Conservation (phyloP, 2,329 filamentous ascomycete species). For the Xylaria sp. region DNA sequence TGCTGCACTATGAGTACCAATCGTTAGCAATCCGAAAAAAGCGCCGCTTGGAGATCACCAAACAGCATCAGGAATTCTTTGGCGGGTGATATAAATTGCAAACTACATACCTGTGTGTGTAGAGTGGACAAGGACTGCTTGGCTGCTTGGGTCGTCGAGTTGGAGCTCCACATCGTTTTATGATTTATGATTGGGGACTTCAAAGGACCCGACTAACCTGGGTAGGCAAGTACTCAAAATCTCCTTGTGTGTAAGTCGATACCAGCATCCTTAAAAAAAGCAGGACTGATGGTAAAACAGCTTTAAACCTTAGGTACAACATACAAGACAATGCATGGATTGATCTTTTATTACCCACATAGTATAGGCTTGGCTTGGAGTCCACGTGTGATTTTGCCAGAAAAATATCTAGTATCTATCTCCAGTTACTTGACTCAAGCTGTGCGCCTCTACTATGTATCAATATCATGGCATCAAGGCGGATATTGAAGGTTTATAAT, state of each 20-base stretch:
- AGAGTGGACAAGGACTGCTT: neutral
- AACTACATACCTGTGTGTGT: neutral
- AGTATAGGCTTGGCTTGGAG: neutral
- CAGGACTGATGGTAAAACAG: too few species aligned
- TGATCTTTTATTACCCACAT: neutral
- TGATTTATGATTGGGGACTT: neutral
- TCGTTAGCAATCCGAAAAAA: neutral
- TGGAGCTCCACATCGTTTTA: neutral
- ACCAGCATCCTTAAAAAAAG: too few species aligned
- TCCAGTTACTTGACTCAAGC: neutral
- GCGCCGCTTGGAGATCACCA: neutral
- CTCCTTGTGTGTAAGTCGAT: too few species aligned
- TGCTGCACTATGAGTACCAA: too few species aligned
- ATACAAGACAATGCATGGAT: too few species aligned
- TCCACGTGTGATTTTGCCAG: conserved; percentile 9
- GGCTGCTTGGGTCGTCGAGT: neutral
- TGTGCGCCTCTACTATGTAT: neutral
- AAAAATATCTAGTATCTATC: too few species aligned
- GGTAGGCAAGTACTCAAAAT: neutral
- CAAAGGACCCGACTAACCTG: neutral
- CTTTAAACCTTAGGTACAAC: too few species aligned
- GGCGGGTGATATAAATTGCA: neutral
- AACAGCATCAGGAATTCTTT: neutral
- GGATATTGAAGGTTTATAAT: neutral
- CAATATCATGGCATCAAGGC: neutral